phyloP scores from a whole-genome alignment of 1,284 basidiomycete genomes.

The Macrocystidia cucumis region DNA sequence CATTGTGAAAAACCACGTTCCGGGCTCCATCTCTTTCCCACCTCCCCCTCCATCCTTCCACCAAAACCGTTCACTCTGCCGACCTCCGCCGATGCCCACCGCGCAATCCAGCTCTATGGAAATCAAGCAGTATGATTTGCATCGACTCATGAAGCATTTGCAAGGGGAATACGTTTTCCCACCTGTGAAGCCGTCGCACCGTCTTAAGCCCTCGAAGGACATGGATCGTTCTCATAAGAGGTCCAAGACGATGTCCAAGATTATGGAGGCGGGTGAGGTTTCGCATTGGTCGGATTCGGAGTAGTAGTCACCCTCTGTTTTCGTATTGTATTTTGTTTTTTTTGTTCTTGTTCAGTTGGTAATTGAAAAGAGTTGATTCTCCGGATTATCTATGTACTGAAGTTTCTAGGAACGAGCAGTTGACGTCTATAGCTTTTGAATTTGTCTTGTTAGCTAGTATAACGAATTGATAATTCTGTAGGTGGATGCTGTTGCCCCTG shows the following conservation, averaged over 20 bases:
- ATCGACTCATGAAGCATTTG: constrained; percentile 24
- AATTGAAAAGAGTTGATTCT: too few relatives aligned
- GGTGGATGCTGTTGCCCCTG: constrained; percentile 1
- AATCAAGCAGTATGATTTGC: constrained; percentile 24
- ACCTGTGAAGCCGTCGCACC: constrained; percentile 20
- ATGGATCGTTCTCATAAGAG: constrained; percentile 18
- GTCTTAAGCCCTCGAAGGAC: constrained; percentile 12
- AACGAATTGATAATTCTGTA: not conserved
- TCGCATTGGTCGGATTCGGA: constrained; percentile 18
- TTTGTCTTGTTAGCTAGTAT: too few relatives aligned
- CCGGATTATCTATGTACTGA: too few relatives aligned
- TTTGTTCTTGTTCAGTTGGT: too few relatives aligned
- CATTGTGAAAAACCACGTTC: constrained; percentile 9
- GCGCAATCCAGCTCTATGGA: constrained; percentile 19
- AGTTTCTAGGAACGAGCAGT: too few relatives aligned
- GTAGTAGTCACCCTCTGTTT: not conserved
- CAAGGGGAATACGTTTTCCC: constrained; percentile 31
- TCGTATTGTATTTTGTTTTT: not conserved
- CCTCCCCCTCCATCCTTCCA: too few relatives aligned
- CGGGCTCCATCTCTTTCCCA: too few relatives aligned
- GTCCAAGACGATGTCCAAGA: constrained; percentile 23
- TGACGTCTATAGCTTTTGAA: too few relatives aligned
- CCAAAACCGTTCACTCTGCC: too few relatives aligned
- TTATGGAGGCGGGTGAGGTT: constrained; percentile 23
- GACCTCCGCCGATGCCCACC: constrained; percentile 16